Conservation (phyloP, 768 basidiomycete genomes). For the Lepiota brunneoincarnata region DNA sequence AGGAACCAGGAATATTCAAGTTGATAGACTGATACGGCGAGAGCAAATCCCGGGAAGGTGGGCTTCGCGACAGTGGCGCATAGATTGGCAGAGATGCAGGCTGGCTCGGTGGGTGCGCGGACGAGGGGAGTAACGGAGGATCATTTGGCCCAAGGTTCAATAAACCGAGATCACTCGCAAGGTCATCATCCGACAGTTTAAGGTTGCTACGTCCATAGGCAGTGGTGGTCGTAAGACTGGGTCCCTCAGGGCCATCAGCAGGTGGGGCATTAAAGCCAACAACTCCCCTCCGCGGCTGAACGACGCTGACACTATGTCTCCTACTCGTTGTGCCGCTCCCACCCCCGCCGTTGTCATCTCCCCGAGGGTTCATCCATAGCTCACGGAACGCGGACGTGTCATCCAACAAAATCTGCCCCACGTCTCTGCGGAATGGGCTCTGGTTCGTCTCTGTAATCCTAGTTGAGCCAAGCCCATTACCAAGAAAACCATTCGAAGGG, state of each 20-base stretch:
- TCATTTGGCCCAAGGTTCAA: conserved; percentile 54
- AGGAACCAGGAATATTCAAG: conserved; percentile 51
- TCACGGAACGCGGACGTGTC: conserved; percentile 72
- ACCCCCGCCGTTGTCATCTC: conserved; percentile 58
- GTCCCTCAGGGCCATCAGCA: conserved; percentile 34
- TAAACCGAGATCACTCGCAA: conserved; percentile 66
- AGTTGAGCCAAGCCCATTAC: conserved; percentile 37
- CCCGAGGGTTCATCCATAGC: conserved; percentile 64
- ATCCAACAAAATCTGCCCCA: conserved; percentile 73
- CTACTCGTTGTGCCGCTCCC: conserved; percentile 83
- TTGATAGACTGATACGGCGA: conserved; percentile 57
- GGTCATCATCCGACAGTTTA: conserved; percentile 76
- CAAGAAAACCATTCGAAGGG: conserved; percentile 40
- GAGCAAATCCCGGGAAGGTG: conserved; percentile 50
- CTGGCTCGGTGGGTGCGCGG: conserved; percentile 58
- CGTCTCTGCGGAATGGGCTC: conserved; percentile 83
- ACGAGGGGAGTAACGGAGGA: conserved; percentile 33
- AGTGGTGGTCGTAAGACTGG: conserved; percentile 28
- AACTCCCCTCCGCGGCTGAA: conserved; percentile 67
- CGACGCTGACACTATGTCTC: conserved; percentile 80
- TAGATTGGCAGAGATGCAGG: conserved; percentile 78
- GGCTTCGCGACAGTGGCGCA: conserved; percentile 64
- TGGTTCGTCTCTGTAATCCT: conserved; percentile 61
- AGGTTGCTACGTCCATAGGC: conserved; percentile 53
- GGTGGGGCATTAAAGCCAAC: conserved; percentile 69